Evolutionary conservation across 1,139 yeast species (phyloP).

Genomic region (Diutina pseudorugosa): DNA sequence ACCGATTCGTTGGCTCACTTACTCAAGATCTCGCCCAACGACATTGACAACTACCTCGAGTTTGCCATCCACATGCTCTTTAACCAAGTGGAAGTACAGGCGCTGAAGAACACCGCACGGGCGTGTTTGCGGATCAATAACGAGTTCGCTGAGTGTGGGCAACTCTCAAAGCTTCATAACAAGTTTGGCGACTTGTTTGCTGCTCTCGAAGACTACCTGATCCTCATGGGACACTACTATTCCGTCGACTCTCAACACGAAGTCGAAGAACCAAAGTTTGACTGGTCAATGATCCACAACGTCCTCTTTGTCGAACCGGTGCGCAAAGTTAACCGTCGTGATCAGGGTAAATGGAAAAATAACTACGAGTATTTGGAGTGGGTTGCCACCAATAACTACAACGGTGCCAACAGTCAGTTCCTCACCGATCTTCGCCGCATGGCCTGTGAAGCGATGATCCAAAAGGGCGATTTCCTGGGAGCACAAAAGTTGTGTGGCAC

Average conservation of each 20-base stretch:
- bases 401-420: slow-evolving; percentile 11
- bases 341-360: slow-evolving; percentile 14
- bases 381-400: slow-evolving; percentile 12
- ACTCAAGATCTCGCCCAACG: slow-evolving; percentile 19
- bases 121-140: slow-evolving; percentile 61
- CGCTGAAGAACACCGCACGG: slow-evolving; percentile 37
- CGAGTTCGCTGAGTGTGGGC: slow-evolving; percentile 46
- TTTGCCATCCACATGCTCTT: slow-evolving; percentile 34
- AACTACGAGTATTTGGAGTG: slow-evolving; percentile 24
- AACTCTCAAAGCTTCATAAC: slow-evolving; percentile 31
- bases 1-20: slow-evolving; percentile 17
- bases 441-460: slow-evolving; percentile 36
- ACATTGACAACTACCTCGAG: slow-evolving; percentile 18
- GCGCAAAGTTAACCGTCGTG: slow-evolving; percentile 17
- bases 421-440: slow-evolving; percentile 23
- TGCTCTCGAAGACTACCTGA: slow-evolving; percentile 33
- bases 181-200: slow-evolving; percentile 20
- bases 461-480: slow-evolving; percentile 15
- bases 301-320: slow-evolving; percentile 17
- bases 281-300: slow-evolving; percentile 14
- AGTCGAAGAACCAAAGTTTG: slow-evolving; percentile 12
- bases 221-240: slow-evolving; percentile 24
- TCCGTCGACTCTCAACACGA: slow-evolving; percentile 9
- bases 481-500: slow-evolving; percentile 22
- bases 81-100: slow-evolving; percentile 38